phyloP scores from a whole-genome alignment of 305 asterid genomes.

The Vinca major region DNA sequence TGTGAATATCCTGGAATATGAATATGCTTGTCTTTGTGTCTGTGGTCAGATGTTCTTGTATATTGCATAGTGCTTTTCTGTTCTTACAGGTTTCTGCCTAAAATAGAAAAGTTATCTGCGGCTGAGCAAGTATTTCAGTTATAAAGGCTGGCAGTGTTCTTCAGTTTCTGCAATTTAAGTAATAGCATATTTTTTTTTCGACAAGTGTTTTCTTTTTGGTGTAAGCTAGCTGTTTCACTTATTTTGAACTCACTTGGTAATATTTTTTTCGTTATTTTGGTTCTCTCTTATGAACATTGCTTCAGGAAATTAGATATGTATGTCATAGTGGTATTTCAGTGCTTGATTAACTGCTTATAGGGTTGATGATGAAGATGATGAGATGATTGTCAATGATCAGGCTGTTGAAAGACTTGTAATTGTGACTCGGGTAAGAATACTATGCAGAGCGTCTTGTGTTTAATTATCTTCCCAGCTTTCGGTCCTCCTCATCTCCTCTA shows the following conservation, averaged over 20 bases:
- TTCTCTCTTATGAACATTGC: neutral
- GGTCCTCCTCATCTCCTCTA: neutral
- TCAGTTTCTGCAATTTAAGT: neutral
- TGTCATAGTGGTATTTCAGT: slow-evolving; percentile 14
- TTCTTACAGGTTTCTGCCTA: neutral
- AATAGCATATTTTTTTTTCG: neutral
- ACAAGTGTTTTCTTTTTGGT: no score
- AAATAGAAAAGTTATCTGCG: neutral
- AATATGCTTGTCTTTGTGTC: neutral
- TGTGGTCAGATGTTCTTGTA: neutral
- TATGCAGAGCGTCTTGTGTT: neutral
- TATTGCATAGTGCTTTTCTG: neutral
- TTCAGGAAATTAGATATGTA: neutral
- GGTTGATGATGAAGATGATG: slow-evolving; percentile 66
- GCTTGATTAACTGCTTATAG: slow-evolving; percentile 28
- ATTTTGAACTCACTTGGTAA: neutral
- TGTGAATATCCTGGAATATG: neutral
- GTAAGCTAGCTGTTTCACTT: neutral
- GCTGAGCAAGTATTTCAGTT: neutral
- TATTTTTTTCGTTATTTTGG: neutral
- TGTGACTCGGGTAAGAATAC: slow-evolving; percentile 65
- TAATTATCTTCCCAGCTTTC: neutral
- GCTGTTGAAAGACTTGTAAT: slow-evolving; percentile 75
- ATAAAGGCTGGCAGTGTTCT: neutral
- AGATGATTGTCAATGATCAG: slow-evolving; percentile 43